These are phyloP conservation scores for Mycogone perniciosa DNA, from an alignment of 2,329 filamentous ascomycete genomes.

Conservation along the genomic window DNA sequence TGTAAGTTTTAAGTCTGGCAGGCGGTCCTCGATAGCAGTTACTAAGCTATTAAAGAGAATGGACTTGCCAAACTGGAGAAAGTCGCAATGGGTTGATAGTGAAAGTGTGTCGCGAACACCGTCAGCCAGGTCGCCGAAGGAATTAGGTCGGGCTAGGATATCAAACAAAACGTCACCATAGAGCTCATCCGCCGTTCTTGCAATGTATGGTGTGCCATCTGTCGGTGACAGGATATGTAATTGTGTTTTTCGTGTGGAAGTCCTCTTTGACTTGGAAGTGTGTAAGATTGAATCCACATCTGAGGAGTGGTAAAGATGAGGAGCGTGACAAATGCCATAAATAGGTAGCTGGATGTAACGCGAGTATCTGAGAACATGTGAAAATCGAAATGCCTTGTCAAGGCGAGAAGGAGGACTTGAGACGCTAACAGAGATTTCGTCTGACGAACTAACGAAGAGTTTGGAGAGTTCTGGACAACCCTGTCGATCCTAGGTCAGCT, in stretches of 20 bases:
- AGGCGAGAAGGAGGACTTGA: constrained; percentile 29
- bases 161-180: background rate
- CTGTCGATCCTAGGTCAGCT: background rate
- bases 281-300: background rate
- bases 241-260: background rate
- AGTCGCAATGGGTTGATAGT: background rate
- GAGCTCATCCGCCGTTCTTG: constrained; percentile 18
- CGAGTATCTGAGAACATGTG: constrained; percentile 18
- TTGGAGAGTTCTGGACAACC: constrained; percentile 24
- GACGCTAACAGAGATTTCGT: constrained; percentile 28
- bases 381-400: constrained; percentile 23
- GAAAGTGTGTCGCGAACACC: background rate
- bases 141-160: background rate
- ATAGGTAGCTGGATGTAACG: constrained; percentile 30
- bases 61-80: constrained; percentile 5
- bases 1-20: background rate
- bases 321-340: constrained; percentile 35
- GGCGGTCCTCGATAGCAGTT: background rate
- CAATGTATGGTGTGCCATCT: constrained; percentile 20
- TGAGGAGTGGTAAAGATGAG: constrained; percentile 29
- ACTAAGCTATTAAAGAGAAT: constrained; percentile 1
- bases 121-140: background rate
- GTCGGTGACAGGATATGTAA: background rate
- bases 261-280: background rate
- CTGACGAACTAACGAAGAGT: constrained; percentile 35